These are phyloP conservation scores for Talaromyces marneffei DNA, from an alignment of 2,329 filamentous ascomycete genomes.

Conservation along the genomic window DNA sequence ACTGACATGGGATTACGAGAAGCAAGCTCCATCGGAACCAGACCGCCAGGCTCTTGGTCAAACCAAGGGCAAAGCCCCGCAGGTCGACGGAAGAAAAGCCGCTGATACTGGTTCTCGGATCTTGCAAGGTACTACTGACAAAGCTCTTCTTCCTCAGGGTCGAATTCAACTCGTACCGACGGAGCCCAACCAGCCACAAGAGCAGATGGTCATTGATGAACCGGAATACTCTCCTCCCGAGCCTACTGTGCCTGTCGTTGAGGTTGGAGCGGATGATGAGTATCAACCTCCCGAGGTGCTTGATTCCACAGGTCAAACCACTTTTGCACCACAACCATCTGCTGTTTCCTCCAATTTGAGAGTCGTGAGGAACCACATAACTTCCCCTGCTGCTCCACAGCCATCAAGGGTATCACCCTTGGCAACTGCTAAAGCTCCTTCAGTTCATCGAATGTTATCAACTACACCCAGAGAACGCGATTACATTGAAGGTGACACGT, in stretches of 20 bases:
- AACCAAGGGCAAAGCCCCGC: not conserved
- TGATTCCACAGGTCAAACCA: constrained; percentile 38
- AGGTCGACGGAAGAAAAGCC: not conserved
- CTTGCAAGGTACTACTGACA: constrained; percentile 14
- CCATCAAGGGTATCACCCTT: constrained; percentile 62
- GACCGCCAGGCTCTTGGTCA: constrained; percentile 12
- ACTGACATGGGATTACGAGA: constrained; percentile 37
- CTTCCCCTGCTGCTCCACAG: constrained; percentile 67
- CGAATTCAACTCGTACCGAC: not conserved
- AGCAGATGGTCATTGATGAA: constrained; percentile 32
- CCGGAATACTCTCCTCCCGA: constrained; percentile 46
- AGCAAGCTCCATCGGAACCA: constrained; percentile 24
- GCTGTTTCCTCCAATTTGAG: constrained; percentile 48
- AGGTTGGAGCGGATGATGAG: constrained; percentile 24
- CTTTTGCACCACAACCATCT: constrained; percentile 33
- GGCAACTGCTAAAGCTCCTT: constrained; percentile 47
- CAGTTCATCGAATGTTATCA: constrained; percentile 46
- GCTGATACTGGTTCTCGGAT: not conserved
- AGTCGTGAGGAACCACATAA: constrained; percentile 66
- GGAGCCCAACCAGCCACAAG: not conserved
- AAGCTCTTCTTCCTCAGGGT: constrained; percentile 19
- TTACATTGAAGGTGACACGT: constrained; percentile 30
- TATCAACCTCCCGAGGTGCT: constrained; percentile 22
- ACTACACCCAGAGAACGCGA: constrained; percentile 26
- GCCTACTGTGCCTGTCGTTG: constrained; percentile 31